A percentile compares a stretch with the other conserved stretches of the same genome.
phyloP scores from a whole-genome alignment of 306 rosid species.

The Castanea crenata region DNA sequence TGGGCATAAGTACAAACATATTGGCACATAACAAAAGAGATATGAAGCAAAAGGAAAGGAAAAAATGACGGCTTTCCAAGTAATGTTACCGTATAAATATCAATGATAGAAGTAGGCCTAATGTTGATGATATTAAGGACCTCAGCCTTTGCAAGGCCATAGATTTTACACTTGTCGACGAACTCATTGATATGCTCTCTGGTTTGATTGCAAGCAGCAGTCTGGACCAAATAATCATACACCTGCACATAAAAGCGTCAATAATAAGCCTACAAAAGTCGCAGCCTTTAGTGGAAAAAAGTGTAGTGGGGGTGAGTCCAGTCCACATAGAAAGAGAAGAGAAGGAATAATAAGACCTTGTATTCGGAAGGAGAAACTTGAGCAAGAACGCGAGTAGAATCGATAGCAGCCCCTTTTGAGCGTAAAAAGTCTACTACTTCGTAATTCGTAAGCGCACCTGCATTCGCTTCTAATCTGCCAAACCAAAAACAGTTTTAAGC shows the following conservation, averaged over 20 bases:
- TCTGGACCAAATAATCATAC: conserved; percentile 63
- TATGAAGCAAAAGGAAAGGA: background rate
- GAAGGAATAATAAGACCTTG: conserved; percentile 29
- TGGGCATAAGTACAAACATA: background rate
- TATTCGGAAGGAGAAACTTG: conserved; percentile 61
- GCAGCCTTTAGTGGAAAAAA: too few species aligned
- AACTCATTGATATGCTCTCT: conserved; percentile 52
- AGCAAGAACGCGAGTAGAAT: conserved; percentile 61
- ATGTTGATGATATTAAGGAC: conserved; percentile 66
- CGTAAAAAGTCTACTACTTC: conserved; percentile 70
- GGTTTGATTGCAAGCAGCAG: conserved; percentile 54
- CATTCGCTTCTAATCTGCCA: conserved; percentile 56
- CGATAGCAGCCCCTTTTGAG: conserved; percentile 71
- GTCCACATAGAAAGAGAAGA: too few species aligned
- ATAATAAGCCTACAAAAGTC: too few species aligned
- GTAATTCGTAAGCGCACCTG: conserved; percentile 61
- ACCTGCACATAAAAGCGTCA: conserved; percentile 29
- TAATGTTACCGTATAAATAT: conserved; percentile 43
- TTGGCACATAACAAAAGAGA: background rate
- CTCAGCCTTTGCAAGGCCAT: conserved; percentile 70
- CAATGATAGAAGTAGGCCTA: conserved; percentile 52
- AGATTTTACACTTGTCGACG: conserved; percentile 38
- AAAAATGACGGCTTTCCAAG: background rate
- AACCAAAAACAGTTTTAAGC: background rate
- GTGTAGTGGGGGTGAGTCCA: too few species aligned